These are phyloP conservation scores for Fusarium dimerum DNA, from an alignment of 2,329 filamentous ascomycete genomes.

Conservation along the genomic window DNA sequence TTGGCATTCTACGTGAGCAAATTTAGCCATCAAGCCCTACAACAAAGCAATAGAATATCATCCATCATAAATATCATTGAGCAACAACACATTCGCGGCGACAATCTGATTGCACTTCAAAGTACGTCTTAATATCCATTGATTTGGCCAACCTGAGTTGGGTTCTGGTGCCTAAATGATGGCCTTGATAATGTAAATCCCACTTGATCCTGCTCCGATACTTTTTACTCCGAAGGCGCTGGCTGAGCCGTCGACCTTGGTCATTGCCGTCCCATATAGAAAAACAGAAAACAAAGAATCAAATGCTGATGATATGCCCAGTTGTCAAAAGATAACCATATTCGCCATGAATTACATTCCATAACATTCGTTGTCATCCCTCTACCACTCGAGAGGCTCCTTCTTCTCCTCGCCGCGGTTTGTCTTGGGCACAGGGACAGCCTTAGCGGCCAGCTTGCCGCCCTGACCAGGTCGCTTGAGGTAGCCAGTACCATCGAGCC, in stretches of 20 bases:
- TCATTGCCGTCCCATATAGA: slow-evolving; percentile 12
- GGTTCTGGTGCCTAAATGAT: background rate
- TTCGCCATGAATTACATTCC: slow-evolving; percentile 27
- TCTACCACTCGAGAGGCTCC: slow-evolving; percentile 85
- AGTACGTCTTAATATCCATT: background rate
- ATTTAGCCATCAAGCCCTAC: background rate
- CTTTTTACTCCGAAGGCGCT: slow-evolving; percentile 13
- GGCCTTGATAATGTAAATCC: slow-evolving; percentile 4
- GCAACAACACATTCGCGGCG: background rate
- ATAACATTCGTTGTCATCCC: background rate
- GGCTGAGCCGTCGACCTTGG: slow-evolving; percentile 12
- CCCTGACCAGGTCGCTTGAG: slow-evolving; percentile 61
- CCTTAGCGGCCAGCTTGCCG: slow-evolving; percentile 58
- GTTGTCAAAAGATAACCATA: slow-evolving; percentile 15
- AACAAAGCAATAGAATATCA: background rate
- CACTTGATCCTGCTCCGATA: slow-evolving; percentile 7
- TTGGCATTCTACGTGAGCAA: slow-evolving; percentile 61
- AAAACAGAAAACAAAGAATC: slow-evolving; percentile 9
- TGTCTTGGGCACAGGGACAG: slow-evolving; percentile 77
- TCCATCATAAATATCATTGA: background rate
- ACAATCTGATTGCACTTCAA: too few species aligned
- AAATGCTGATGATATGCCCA: slow-evolving; percentile 23
- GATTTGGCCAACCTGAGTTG: background rate
- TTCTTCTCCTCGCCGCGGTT: slow-evolving; percentile 82
- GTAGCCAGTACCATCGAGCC: slow-evolving; percentile 87